A percentile compares a stretch with the other conserved stretches of the same genome.
These are phyloP conservation scores for Golubevia sp. DNA, from an alignment of 1,284 basidiomycete genomes.

Conservation along the genomic window DNA sequence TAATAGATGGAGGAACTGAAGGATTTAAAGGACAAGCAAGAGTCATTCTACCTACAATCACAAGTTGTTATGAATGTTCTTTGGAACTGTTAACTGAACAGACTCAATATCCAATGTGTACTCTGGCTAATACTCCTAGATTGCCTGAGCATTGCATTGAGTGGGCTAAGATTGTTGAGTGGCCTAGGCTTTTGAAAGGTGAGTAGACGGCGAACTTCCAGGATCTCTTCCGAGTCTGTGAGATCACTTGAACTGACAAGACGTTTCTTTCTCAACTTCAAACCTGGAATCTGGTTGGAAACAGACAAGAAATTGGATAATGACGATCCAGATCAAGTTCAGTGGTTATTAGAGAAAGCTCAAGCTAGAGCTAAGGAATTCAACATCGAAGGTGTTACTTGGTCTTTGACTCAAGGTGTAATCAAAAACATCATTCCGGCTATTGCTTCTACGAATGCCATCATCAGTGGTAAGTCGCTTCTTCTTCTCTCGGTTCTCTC, in stretches of 20 bases:
- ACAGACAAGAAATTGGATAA: conserved; percentile 55
- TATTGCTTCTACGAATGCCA: conserved; percentile 56
- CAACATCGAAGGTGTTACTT: conserved; percentile 96
- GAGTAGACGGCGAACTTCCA: conserved; percentile 16
- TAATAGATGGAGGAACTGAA: conserved; percentile 98
- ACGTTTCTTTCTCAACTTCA: conserved; percentile 1
- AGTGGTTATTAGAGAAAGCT: conserved; percentile 47
- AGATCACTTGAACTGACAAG: background rate
- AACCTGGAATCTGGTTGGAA: background rate
- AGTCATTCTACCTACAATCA: conserved; percentile 92
- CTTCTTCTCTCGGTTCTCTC: too few species aligned
- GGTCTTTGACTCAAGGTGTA: conserved; percentile 95
- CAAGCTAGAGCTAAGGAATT: conserved; percentile 76
- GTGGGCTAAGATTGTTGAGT: conserved; percentile 99
- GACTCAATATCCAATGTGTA: conserved; percentile 96
- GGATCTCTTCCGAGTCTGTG: too few species aligned
- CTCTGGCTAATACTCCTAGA: conserved; percentile 97
- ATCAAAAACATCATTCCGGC: conserved; percentile 99
- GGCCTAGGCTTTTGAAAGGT: conserved; percentile 90
- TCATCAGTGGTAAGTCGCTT: conserved; percentile 30
- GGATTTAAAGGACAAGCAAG: conserved; percentile 99
- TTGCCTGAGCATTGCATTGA: conserved; percentile 99
- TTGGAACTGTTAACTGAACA: conserved; percentile 98
- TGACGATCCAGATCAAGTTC: conserved; percentile 54
- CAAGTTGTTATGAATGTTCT: conserved; percentile 97